These are phyloP conservation scores for Penicillium malachiteum DNA, from an alignment of 495 filamentous ascomycete species.

Conservation along the genomic window DNA sequence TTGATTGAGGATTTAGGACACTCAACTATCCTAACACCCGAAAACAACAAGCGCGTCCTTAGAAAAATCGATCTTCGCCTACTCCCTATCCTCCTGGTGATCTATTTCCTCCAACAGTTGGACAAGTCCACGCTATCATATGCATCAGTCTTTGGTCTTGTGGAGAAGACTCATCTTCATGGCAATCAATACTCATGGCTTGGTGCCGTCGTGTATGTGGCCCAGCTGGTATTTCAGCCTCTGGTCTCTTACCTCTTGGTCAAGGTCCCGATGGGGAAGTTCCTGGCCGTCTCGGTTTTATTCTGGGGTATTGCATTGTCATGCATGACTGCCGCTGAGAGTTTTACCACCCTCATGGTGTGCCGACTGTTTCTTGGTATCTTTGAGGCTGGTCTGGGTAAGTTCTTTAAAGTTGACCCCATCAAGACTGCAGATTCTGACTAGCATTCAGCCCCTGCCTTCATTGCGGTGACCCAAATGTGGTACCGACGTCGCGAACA, in stretches of 20 bases:
- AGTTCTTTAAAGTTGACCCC: slow-evolving; percentile 9
- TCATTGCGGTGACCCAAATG: slow-evolving; percentile 61
- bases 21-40: slow-evolving; percentile 45
- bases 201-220: slow-evolving; percentile 49
- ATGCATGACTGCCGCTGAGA: slow-evolving; percentile 55
- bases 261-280: slow-evolving; percentile 46
- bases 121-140: slow-evolving; percentile 60
- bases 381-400: slow-evolving; percentile 56
- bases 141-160: slow-evolving; percentile 50
- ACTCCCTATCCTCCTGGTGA: slow-evolving; percentile 47
- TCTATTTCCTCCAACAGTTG: slow-evolving; percentile 53
- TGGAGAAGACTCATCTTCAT: slow-evolving; percentile 42
- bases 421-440: not conserved
- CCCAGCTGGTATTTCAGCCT: slow-evolving; percentile 49
- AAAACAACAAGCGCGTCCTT: slow-evolving; percentile 53
- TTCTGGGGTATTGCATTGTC: slow-evolving; percentile 58
- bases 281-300: slow-evolving; percentile 56
- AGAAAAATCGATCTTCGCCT: slow-evolving; percentile 54
- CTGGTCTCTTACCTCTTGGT: slow-evolving; percentile 39
- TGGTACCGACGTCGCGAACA: slow-evolving; percentile 63
- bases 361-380: slow-evolving; percentile 62
- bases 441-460: slow-evolving; percentile 50
- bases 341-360: slow-evolving; percentile 53
- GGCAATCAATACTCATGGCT: slow-evolving; percentile 55
- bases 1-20: slow-evolving; percentile 43